phyloP scores from a whole-genome alignment of 257 asterid genomes.

The Euphrasia confusa region DNA sequence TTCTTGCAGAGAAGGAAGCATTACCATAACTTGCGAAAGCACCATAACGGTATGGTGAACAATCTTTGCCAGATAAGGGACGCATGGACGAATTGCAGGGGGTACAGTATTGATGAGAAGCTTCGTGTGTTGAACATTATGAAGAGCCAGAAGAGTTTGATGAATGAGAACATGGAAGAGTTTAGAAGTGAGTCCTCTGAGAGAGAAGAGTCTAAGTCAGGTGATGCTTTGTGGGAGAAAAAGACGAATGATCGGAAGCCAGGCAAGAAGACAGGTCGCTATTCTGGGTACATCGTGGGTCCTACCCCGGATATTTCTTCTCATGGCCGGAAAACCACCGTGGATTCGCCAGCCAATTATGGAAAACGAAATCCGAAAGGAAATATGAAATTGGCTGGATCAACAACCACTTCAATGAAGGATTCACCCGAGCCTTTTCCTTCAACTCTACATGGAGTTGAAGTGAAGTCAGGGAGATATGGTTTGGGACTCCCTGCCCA shows the following conservation, averaged over 20 bases:
- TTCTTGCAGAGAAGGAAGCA: slow-evolving; percentile 77
- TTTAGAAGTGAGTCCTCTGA: slow-evolving; percentile 72
- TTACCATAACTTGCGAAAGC: slow-evolving; percentile 71
- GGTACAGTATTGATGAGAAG: slow-evolving; percentile 93
- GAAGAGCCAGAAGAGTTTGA: slow-evolving; percentile 88
- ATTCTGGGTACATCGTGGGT: slow-evolving; percentile 42
- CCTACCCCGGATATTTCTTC: slow-evolving; percentile 43
- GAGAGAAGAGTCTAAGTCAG: slow-evolving; percentile 74
- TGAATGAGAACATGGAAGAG: slow-evolving; percentile 93
- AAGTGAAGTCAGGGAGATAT: slow-evolving; percentile 39
- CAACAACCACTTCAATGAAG: slow-evolving; percentile 40
- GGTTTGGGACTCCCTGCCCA: slow-evolving; percentile 39
- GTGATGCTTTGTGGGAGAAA: slow-evolving; percentile 67
- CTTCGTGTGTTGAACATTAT: slow-evolving; percentile 83
- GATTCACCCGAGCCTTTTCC: slow-evolving; percentile 45
- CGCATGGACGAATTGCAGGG: slow-evolving; percentile 82
- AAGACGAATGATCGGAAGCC: slow-evolving; percentile 57
- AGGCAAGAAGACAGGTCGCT: slow-evolving; percentile 46
- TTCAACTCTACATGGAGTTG: slow-evolving; percentile 42
- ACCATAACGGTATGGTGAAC: slow-evolving; percentile 72
- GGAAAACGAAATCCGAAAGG: slow-evolving; percentile 67
- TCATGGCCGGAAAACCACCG: slow-evolving; percentile 36
- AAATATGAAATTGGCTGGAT: slow-evolving; percentile 52
- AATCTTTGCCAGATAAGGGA: slow-evolving; percentile 90
- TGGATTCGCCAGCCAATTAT: slow-evolving; percentile 47